phyloP scores from a whole-genome alignment of 2,329 filamentous ascomycete genomes.

The Colletotrichum sp. region DNA sequence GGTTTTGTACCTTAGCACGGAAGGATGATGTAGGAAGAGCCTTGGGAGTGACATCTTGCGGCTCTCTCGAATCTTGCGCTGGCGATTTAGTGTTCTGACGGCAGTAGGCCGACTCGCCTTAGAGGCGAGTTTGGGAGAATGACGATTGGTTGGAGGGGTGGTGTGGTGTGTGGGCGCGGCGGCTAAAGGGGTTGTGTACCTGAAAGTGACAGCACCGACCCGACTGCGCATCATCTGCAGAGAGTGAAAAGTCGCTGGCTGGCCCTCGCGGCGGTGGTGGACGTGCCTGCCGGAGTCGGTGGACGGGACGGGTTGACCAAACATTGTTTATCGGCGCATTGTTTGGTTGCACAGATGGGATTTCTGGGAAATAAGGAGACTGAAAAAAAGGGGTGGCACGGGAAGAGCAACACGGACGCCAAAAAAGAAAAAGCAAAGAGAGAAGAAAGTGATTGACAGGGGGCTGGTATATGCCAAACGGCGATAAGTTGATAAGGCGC shows the following conservation, averaged over 20 bases:
- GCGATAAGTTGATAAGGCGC: conserved; percentile 1
- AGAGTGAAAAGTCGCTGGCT: background rate
- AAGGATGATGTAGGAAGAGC: background rate
- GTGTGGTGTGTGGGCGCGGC: background rate
- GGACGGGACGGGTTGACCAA: background rate
- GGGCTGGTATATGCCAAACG: conserved; percentile 1
- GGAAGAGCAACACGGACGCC: background rate
- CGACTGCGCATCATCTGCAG: background rate
- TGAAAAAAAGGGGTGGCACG: background rate
- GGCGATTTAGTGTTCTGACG: conserved; percentile 4
- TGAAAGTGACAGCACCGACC: background rate
- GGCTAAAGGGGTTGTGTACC: background rate
- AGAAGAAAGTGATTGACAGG: background rate
- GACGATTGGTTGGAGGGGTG: background rate
- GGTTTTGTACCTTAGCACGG: background rate
- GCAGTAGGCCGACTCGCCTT: background rate
- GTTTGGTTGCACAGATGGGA: background rate
- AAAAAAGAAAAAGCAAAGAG: background rate
- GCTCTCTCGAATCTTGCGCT: background rate
- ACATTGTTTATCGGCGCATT: background rate
- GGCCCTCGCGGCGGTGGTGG: background rate
- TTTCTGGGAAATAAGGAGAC: background rate
- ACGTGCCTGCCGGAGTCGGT: background rate
- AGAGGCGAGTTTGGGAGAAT: background rate
- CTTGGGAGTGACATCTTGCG: background rate